Evolutionary conservation across 2,329 filamentous ascomycete genomes (phyloP).

Genomic region (Colletotrichum aenigma): DNA sequence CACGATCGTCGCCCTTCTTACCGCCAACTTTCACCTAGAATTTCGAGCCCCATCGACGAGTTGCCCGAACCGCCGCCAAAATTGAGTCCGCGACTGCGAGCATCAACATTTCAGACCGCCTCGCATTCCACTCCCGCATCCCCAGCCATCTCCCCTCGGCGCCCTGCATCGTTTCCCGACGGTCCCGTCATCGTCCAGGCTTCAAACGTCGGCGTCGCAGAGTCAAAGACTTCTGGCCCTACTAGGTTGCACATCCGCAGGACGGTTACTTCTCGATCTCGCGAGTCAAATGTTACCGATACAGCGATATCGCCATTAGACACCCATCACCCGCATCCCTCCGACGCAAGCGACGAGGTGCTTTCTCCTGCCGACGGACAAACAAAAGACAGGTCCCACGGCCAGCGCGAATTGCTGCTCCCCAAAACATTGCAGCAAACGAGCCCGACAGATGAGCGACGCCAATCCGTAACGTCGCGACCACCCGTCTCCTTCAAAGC

Average conservation of each 20-base stretch:
- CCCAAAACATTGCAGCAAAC: conserved; percentile 44
- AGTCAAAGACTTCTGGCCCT: conserved; percentile 27
- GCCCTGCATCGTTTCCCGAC: conserved; percentile 41
- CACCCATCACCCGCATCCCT: conserved; percentile 35
- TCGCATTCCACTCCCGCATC: conserved; percentile 25
- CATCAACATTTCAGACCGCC: conserved; percentile 40
- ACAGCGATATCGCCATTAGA: conserved; percentile 33
- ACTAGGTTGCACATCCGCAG: conserved; percentile 40
- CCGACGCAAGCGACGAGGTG: conserved; percentile 27
- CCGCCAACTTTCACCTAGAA: conserved; percentile 21
- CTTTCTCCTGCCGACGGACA: conserved; percentile 29
- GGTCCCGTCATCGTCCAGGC: conserved; percentile 25
- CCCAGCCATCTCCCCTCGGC: conserved; percentile 26
- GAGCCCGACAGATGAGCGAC: conserved; percentile 53
- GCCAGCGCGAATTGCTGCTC: conserved; percentile 52
- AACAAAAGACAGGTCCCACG: conserved; percentile 40
- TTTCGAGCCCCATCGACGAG: conserved; percentile 17
- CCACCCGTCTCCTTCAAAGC: conserved; percentile 57
- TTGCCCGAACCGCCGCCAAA: conserved; percentile 22
- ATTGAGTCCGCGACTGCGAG: conserved; percentile 30
- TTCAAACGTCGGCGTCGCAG: conserved; percentile 11
- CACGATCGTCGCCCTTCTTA: conserved; percentile 13
- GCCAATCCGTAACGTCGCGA: conserved; percentile 40
- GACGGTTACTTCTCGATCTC: conserved; percentile 41
- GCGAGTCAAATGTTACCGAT: conserved; percentile 38